Evolutionary conservation across 2,329 filamentous ascomycete species (phyloP).

Genomic region (Hansfordia pulvinata): DNA sequence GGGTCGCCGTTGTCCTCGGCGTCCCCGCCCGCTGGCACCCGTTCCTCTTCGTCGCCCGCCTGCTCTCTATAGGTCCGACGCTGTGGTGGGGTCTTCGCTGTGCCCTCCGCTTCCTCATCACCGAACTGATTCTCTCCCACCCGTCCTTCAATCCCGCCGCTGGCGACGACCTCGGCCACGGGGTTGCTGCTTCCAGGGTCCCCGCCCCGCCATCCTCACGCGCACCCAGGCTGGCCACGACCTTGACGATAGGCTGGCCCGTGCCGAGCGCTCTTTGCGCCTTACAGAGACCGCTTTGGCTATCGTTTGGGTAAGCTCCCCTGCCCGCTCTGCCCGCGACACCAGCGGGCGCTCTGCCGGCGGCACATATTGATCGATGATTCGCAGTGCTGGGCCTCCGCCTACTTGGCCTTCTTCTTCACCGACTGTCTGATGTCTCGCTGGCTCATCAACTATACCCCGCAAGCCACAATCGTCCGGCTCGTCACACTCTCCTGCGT

Average conservation of each 20-base stretch:
- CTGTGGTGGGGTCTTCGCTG: conserved; percentile 60
- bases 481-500: conserved; percentile 62
- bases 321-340: neutral
- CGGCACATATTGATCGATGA: conserved; percentile 1
- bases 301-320: conserved; percentile 1
- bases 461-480: conserved; percentile 66
- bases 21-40: conserved; percentile 61
- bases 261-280: neutral
- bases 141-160: no score
- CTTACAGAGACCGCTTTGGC: conserved; percentile 1
- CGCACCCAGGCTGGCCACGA: neutral
- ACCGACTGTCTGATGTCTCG: conserved; percentile 75
- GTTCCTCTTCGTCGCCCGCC: conserved; percentile 59
- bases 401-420: conserved; percentile 71
- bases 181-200: conserved; percentile 8
- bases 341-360: no score
- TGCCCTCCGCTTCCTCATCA: conserved; percentile 52
- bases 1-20: conserved; percentile 65
- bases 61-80: conserved; percentile 56
- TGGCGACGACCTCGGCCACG: no score
- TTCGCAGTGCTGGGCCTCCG: conserved; percentile 58
- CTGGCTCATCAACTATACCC: conserved; percentile 78
- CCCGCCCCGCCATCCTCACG: neutral
- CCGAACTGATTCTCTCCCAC: conserved; percentile 33
- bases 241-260: neutral